Conservation (phyloP, 352 stramenopile genomes). For the Phytophthora kernoviae region DNA sequence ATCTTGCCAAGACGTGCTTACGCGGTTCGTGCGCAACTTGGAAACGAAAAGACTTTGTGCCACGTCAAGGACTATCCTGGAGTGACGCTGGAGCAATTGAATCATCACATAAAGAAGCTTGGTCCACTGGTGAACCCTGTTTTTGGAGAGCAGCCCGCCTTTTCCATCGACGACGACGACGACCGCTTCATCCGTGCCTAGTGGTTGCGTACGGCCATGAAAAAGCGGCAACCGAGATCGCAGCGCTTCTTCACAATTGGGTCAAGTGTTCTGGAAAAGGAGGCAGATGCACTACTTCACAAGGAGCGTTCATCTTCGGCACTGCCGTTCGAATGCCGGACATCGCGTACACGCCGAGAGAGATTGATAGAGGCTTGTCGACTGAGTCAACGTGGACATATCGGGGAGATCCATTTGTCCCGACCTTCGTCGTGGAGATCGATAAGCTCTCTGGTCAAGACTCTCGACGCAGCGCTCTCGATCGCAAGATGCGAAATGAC, state of each 20-base stretch:
- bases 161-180: constrained; percentile 37
- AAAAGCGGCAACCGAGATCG: constrained; percentile 11
- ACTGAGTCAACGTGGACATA: constrained; percentile 18
- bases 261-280: constrained; percentile 1
- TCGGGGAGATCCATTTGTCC: constrained; percentile 25
- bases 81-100: constrained; percentile 25
- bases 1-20: constrained; percentile 15
- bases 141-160: constrained; percentile 25
- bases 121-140: constrained; percentile 19
- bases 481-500: constrained; percentile 7
- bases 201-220: constrained; percentile 16
- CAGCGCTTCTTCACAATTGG: neutral
- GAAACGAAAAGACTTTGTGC: constrained; percentile 30
- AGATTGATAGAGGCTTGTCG: constrained; percentile 2
- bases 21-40: constrained; percentile 26
- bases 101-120: constrained; percentile 20
- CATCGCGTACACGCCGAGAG: constrained; percentile 6
- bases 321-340: constrained; percentile 10
- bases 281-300: constrained; percentile 9
- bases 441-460: constrained; percentile 9
- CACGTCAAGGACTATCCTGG: constrained; percentile 23
- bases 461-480: constrained; percentile 3
- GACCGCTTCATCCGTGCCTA: constrained; percentile 18
- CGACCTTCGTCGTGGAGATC: constrained; percentile 23
- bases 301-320: constrained; percentile 11